A percentile compares a stretch with the other conserved stretches of the same genome.
Evolutionary conservation across 2,329 filamentous ascomycete species (phyloP).

Genomic region (Cadophora sp.): DNA sequence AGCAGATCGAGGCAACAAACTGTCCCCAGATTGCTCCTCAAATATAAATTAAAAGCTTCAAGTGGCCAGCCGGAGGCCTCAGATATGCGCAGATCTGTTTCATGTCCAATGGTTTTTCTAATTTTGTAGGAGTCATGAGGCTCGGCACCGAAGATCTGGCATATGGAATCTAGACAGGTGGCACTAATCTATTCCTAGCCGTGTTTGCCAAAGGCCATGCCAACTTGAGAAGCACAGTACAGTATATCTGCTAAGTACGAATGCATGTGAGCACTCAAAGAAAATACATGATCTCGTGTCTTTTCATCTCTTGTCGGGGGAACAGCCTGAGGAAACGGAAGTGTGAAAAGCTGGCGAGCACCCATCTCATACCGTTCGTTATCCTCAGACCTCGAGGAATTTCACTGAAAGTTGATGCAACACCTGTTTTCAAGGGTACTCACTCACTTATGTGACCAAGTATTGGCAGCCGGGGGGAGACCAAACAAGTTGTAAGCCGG

Average conservation of each 20-base stretch:
- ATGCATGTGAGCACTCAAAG: not conserved
- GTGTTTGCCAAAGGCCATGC: not conserved
- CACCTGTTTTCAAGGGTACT: not conserved
- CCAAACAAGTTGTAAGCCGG: not conserved
- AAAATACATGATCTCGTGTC: not conserved
- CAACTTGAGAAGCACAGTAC: not conserved
- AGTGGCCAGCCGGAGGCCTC: not conserved
- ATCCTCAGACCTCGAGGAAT: too few species aligned
- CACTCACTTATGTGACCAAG: not conserved
- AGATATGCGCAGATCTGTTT: conserved; percentile 28
- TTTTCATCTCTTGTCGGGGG: too few species aligned
- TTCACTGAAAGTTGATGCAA: not conserved
- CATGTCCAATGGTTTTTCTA: conserved; percentile 23
- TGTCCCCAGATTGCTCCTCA: not conserved
- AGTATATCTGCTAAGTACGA: too few species aligned
- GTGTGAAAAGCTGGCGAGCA: too few species aligned
- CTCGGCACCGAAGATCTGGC: conserved; percentile 13
- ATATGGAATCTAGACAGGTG: not conserved
- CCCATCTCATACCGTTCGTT: too few species aligned
- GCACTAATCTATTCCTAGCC: not conserved
- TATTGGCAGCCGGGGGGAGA: not conserved
- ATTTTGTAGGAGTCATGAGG: conserved; percentile 19
- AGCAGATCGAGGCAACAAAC: not conserved
- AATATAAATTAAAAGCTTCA: not conserved
- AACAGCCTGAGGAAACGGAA: too few species aligned